These are phyloP conservation scores for Graphilbum fragrans DNA, from an alignment of 2,329 filamentous ascomycete genomes.

Conservation along the genomic window DNA sequence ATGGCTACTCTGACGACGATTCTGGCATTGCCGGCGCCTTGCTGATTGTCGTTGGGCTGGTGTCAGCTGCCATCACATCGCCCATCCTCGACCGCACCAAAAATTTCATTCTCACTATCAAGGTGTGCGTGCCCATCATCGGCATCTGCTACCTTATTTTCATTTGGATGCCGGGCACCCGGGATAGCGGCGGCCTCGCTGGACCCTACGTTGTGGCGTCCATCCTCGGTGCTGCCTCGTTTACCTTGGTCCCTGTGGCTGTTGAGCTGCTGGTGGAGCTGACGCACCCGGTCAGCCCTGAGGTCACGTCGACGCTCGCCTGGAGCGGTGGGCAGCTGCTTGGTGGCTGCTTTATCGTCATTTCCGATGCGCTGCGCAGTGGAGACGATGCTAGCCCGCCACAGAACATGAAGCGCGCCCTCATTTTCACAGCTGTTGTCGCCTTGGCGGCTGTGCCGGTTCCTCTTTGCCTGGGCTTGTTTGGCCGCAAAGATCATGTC, in stretches of 20 bases:
- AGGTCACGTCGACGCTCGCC: conserved; percentile 69
- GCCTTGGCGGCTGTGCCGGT: conserved; percentile 52
- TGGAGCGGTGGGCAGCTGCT: conserved; percentile 82
- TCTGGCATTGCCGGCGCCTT: conserved; percentile 84
- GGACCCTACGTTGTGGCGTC: conserved; percentile 67
- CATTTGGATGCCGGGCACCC: conserved; percentile 64
- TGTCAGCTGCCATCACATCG: conserved; percentile 61
- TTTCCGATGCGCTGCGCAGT: conserved; percentile 63
- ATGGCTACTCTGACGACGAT: conserved; percentile 71
- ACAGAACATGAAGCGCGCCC: conserved; percentile 57
- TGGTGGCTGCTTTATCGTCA: conserved; percentile 73
- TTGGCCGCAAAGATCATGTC: conserved; percentile 46
- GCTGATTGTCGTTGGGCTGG: conserved; percentile 78
- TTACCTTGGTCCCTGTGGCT: conserved; percentile 69
- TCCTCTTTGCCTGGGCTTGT: conserved; percentile 56
- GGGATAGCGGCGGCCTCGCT: conserved; percentile 32
- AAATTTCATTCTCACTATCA: conserved; percentile 61
- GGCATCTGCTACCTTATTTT: conserved; percentile 63
- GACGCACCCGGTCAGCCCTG: conserved; percentile 75
- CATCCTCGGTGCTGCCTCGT: conserved; percentile 66
- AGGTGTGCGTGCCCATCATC: conserved; percentile 62
- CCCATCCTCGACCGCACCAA: conserved; percentile 82
- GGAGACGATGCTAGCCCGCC: conserved; percentile 43
- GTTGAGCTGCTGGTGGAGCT: conserved; percentile 83
- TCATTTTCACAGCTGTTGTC: conserved; percentile 71